A percentile compares a stretch with the other conserved stretches of the same genome.
Evolutionary conservation across 305 asterid species (phyloP).

Genomic region (Vinca major): DNA sequence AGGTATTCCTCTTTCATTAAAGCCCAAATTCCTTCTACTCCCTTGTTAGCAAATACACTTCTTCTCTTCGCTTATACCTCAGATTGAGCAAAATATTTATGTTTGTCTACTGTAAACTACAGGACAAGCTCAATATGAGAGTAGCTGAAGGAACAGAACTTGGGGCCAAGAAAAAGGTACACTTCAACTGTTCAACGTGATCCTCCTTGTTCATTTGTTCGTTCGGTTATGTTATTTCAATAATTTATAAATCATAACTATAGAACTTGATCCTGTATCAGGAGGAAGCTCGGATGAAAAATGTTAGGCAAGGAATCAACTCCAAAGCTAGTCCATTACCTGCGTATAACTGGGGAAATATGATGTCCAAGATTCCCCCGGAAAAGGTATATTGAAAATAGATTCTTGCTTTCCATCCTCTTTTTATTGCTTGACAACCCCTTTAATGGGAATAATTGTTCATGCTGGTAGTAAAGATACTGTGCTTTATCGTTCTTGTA

Average conservation of each 20-base stretch:
- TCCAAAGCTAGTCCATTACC: slow-evolving; percentile 38
- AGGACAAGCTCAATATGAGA: slow-evolving; percentile 50
- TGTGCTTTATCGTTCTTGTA: no score
- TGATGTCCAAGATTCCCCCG: slow-evolving; percentile 15
- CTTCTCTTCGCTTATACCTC: background rate
- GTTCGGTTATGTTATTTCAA: background rate
- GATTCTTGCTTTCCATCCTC: background rate
- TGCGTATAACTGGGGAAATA: slow-evolving; percentile 25
- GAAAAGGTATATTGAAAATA: slow-evolving; percentile 26
- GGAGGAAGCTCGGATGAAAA: slow-evolving; percentile 36
- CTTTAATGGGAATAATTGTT: background rate
- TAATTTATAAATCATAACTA: slow-evolving; percentile 11
- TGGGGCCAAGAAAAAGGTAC: slow-evolving; percentile 50
- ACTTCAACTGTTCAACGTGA: background rate
- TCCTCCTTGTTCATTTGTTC: background rate
- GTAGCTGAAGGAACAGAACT: slow-evolving; percentile 36
- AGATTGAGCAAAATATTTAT: background rate
- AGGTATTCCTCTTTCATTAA: slow-evolving; percentile 13
- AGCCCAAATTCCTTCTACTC: background rate
- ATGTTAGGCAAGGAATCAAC: slow-evolving; percentile 33
- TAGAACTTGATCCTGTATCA: slow-evolving; percentile 19
- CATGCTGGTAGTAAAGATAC: no score
- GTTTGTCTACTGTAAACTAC: slow-evolving; percentile 23
- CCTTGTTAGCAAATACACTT: background rate
- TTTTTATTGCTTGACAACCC: background rate